Evolutionary conservation across 345 rosid species (phyloP).

Genomic region (Schrenkiella parvula): DNA sequence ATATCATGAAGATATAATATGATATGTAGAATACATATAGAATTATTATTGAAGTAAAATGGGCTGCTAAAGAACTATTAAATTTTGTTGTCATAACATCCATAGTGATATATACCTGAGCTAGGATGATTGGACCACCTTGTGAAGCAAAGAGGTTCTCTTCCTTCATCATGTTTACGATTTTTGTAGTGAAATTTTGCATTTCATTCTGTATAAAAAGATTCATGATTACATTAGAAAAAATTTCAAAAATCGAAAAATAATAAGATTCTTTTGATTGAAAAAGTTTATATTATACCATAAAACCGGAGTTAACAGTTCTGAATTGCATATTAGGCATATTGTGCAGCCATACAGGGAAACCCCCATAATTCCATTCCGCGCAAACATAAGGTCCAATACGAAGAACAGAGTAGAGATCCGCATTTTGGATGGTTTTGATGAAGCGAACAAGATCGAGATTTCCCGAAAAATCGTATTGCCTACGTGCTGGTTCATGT

Average conservation of each 20-base stretch:
- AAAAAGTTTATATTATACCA: slow-evolving; percentile 27
- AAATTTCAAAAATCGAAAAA: not conserved
- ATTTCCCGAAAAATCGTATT: slow-evolving; percentile 49
- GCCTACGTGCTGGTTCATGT: slow-evolving; percentile 53
- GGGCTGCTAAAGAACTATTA: not conserved
- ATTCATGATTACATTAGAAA: not conserved
- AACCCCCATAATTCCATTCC: slow-evolving; percentile 69
- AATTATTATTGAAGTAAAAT: too few species aligned
- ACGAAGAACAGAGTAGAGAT: slow-evolving; percentile 51
- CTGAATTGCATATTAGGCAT: slow-evolving; percentile 34
- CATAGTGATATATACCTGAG: slow-evolving; percentile 46
- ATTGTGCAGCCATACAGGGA: slow-evolving; percentile 60
- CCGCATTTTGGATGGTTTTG: slow-evolving; percentile 46
- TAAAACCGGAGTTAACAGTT: slow-evolving; percentile 39
- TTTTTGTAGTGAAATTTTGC: slow-evolving; percentile 62
- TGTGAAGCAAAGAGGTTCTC: slow-evolving; percentile 71
- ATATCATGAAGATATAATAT: not conserved
- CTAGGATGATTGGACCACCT: slow-evolving; percentile 72
- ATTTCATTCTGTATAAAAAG: slow-evolving; percentile 44
- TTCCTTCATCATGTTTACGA: slow-evolving; percentile 54
- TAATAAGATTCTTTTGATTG: not conserved
- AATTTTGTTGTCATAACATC: not conserved
- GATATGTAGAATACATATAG: not conserved
- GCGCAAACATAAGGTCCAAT: slow-evolving; percentile 80
- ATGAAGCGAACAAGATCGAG: slow-evolving; percentile 55